These are phyloP conservation scores for Cladosporium sp. DNA, from an alignment of 2,329 filamentous ascomycete species.

Conservation along the genomic window DNA sequence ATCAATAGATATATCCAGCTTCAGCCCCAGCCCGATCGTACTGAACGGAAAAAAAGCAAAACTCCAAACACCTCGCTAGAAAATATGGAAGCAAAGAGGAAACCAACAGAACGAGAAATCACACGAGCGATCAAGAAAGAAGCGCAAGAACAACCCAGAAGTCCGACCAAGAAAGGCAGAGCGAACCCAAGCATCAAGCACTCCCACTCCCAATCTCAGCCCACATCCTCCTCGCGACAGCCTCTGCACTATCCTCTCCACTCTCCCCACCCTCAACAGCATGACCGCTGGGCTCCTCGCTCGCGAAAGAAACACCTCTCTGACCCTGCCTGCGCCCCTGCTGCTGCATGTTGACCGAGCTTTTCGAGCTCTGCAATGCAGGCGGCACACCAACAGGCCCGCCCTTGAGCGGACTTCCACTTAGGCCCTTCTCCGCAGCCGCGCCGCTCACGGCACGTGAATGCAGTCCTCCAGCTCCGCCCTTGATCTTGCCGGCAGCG, in stretches of 20 bases:
- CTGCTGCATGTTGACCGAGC: slow-evolving; percentile 11
- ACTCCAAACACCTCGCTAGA: too few relatives aligned
- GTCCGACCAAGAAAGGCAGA: too few relatives aligned
- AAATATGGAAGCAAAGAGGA: too few relatives aligned
- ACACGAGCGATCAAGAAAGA: too few relatives aligned
- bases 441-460: slow-evolving; percentile 13
- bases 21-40: too few relatives aligned
- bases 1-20: too few relatives aligned
- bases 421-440: slow-evolving; percentile 7
- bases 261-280: slow-evolving; percentile 5
- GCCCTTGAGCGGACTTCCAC: slow-evolving; percentile 13
- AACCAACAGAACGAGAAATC: too few relatives aligned
- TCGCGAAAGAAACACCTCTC: slow-evolving; percentile 7
- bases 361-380: slow-evolving; percentile 9
- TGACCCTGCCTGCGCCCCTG: neutral
- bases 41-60: too few relatives aligned
- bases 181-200: too few relatives aligned
- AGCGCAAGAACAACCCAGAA: too few relatives aligned
- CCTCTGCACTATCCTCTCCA: slow-evolving; percentile 14
- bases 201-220: slow-evolving; percentile 15
- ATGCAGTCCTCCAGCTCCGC: slow-evolving; percentile 13
- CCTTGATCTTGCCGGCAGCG: neutral
- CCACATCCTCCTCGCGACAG: slow-evolving; percentile 24
- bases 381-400: slow-evolving; percentile 2
- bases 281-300: neutral